Conservation (phyloP, 2,329 filamentous ascomycete species). For the Colletotrichum sp. region DNA sequence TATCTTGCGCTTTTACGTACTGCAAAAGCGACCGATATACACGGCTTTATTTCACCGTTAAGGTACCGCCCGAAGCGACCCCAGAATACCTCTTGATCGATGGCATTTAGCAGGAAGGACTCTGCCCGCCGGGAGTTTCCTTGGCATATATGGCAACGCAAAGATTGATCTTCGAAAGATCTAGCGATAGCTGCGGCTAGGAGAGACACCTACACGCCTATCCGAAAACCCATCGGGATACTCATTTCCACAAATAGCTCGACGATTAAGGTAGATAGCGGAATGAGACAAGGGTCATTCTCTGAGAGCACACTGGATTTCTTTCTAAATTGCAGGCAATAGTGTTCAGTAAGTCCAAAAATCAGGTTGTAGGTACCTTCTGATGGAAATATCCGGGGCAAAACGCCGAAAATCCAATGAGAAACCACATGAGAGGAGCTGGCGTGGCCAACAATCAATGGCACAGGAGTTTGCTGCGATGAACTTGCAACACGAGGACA, state of each 20-base stretch:
- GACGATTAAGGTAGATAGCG: neutral
- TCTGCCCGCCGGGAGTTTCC: neutral
- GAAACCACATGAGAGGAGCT: neutral
- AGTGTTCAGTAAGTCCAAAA: neutral
- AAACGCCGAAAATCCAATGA: neutral
- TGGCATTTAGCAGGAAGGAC: neutral
- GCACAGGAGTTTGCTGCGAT: neutral
- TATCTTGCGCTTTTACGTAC: accelerated
- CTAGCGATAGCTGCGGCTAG: neutral
- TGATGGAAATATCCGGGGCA: neutral
- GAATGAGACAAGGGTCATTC: neutral
- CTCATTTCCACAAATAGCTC: neutral
- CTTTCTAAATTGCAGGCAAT: neutral
- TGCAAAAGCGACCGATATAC: neutral
- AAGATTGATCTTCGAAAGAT: neutral
- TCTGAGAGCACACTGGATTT: neutral
- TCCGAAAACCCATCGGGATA: neutral
- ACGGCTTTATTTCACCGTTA: neutral
- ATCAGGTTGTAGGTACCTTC: no score
- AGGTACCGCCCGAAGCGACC: neutral
- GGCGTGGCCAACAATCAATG: neutral
- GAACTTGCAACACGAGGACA: neutral
- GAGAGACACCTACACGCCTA: neutral
- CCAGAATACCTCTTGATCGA: neutral
- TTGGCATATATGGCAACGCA: neutral